phyloP scores from a whole-genome alignment of 805 yeast species.

The Tetrapisispora taiwanensis region DNA sequence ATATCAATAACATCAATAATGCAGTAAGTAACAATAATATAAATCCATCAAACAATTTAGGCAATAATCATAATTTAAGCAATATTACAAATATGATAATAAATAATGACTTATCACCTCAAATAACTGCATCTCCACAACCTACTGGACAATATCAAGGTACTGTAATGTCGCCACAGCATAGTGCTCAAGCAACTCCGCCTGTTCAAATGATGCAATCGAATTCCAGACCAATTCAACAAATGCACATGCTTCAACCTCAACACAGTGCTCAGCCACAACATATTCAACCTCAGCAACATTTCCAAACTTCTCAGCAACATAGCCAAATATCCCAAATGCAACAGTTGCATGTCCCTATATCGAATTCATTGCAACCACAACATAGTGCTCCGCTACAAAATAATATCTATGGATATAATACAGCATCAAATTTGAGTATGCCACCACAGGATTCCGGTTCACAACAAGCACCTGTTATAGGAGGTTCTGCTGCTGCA shows the following conservation, averaged over 20 bases:
- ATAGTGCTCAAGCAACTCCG: slow-evolving; percentile 3
- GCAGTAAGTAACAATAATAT: not conserved
- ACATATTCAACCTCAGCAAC: not conserved
- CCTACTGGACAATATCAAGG: slow-evolving; percentile 10
- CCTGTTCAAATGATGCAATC: not conserved
- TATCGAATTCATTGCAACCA: slow-evolving; percentile 6
- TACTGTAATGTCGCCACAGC: slow-evolving; percentile 3
- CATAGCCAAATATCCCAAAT: slow-evolving; percentile 3
- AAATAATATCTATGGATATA: not conserved
- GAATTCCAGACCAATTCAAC: slow-evolving; percentile 2
- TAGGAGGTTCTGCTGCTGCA: slow-evolving; percentile 20
- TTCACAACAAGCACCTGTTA: slow-evolving; percentile 11
- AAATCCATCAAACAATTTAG: not conserved
- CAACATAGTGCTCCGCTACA: slow-evolving; percentile 4
- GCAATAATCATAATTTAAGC: not conserved
- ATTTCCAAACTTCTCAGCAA: not conserved
- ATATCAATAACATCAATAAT: not conserved
- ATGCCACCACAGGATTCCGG: slow-evolving; percentile 5
- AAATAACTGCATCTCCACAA: slow-evolving; percentile 8
- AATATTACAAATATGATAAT: not conserved
- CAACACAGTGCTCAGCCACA: slow-evolving; percentile 2
- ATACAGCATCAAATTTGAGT: slow-evolving; percentile 4
- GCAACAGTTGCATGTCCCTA: slow-evolving; percentile 25
- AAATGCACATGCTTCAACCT: slow-evolving; percentile 1
- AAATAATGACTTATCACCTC: not conserved